A percentile compares a stretch with the other conserved stretches of the same genome.
phyloP scores from a whole-genome alignment of 208 protist species.

The Wallacemonas sp. region DNA sequence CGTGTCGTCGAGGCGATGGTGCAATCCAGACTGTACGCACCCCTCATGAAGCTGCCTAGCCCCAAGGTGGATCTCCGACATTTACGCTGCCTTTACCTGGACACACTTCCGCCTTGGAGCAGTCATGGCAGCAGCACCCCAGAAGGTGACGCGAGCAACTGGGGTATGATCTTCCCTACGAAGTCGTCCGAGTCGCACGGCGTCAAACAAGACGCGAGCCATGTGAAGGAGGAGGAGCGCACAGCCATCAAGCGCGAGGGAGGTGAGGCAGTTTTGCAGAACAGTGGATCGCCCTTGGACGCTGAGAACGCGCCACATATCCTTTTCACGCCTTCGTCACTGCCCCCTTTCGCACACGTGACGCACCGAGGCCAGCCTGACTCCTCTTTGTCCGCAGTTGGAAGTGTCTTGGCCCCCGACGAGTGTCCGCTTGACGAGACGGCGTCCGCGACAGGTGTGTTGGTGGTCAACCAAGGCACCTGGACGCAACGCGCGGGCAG shows the following conservation, averaged over 20 bases:
- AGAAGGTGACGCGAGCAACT: neutral
- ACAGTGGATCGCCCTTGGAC: too few relatives aligned
- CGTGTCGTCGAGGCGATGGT: conserved; percentile 75
- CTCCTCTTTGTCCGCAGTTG: neutral
- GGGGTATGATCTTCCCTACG: too few relatives aligned
- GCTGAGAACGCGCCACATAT: conserved; percentile 81
- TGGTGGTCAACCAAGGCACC: conserved; percentile 83
- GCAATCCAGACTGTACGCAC: conserved; percentile 69
- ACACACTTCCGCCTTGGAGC: conserved; percentile 35
- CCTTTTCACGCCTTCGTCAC: conserved; percentile 78
- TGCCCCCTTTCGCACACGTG: conserved; percentile 70
- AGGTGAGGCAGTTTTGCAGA: too few relatives aligned
- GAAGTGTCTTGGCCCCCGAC: conserved; percentile 16
- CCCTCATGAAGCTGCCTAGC: conserved; percentile 57
- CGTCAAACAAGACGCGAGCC: too few relatives aligned
- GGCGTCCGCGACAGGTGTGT: conserved; percentile 52
- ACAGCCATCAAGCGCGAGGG: too few relatives aligned
- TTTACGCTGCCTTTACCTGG: conserved; percentile 52
- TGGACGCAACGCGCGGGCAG: conserved; percentile 63
- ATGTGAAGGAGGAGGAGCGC: too few relatives aligned
- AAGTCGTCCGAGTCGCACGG: neutral
- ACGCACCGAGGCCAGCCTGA: conserved; percentile 54
- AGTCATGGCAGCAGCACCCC: neutral
- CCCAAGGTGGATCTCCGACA: conserved; percentile 61
- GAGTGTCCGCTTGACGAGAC: conserved; percentile 38